A percentile compares a stretch with the other conserved stretches of the same genome.
Conservation (phyloP, 495 filamentous ascomycete species). For the Tuber aestivum region DNA sequence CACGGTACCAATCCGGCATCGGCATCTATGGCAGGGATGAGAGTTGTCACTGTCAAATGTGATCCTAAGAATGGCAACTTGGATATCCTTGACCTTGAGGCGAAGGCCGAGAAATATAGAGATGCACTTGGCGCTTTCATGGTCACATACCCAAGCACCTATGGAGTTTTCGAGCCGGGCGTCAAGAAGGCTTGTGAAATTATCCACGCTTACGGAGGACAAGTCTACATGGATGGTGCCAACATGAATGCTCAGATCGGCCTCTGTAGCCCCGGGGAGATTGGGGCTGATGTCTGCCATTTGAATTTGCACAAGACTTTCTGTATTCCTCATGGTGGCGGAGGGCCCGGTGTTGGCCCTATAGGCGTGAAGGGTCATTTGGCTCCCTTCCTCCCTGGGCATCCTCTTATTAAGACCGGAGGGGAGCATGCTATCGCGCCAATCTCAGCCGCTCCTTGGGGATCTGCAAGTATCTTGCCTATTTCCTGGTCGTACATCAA, state of each 20-base stretch:
- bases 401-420: constrained; percentile 59
- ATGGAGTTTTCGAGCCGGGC: constrained; percentile 89
- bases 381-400: constrained; percentile 69
- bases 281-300: constrained; percentile 97
- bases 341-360: constrained; percentile 90
- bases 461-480: constrained; percentile 86
- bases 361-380: constrained; percentile 88
- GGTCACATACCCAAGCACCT: constrained; percentile 98
- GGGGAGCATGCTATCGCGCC: constrained; percentile 61
- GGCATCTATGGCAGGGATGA: constrained; percentile 96
- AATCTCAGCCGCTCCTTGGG: constrained; percentile 82
- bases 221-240: constrained; percentile 98
- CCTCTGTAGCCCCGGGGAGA: constrained; percentile 91
- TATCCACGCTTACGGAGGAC: constrained; percentile 82
- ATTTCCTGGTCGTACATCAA: constrained; percentile 98
- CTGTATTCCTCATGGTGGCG: constrained; percentile 96
- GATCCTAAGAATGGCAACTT: constrained; percentile 82
- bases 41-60: constrained; percentile 90
- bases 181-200: constrained; percentile 80
- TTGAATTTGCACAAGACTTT: constrained; percentile 98
- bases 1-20: constrained; percentile 97
- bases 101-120: constrained; percentile 81
- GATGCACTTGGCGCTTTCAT: constrained; percentile 89
- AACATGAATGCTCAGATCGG: constrained; percentile 99
- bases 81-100: constrained; percentile 76